These are phyloP conservation scores for Phytophthora citricola DNA, from an alignment of 352 stramenopile species.

Conservation along the genomic window DNA sequence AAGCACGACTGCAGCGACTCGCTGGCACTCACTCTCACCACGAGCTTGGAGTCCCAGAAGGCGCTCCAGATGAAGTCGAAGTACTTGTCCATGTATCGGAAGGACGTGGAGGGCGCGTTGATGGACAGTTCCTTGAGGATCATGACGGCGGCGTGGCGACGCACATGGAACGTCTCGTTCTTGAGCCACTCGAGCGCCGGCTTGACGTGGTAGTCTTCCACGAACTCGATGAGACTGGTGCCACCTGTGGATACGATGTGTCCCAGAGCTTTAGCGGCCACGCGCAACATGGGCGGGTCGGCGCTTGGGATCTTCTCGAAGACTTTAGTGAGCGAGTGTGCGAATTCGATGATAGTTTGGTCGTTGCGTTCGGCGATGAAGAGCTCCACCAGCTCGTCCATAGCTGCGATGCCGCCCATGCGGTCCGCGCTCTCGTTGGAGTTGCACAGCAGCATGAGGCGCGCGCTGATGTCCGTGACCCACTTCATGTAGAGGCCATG, in stretches of 20 bases:
- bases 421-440: constrained; percentile 76
- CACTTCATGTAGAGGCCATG: constrained; percentile 89
- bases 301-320: constrained; percentile 89
- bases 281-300: constrained; percentile 73
- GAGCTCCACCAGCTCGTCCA: constrained; percentile 90
- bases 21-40: constrained; percentile 80
- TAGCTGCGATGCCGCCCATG: constrained; percentile 87
- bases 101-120: constrained; percentile 87
- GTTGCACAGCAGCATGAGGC: constrained; percentile 88
- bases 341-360: constrained; percentile 91
- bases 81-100: constrained; percentile 90
- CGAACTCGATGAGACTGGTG: constrained; percentile 89
- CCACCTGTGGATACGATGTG: constrained; percentile 89
- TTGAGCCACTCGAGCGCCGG: constrained; percentile 89
- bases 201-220: constrained; percentile 90
- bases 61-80: constrained; percentile 92
- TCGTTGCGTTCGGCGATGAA: constrained; percentile 91
- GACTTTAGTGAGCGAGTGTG: constrained; percentile 85
- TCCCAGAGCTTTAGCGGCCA: constrained; percentile 82
- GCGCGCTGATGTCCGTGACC: constrained; percentile 83
- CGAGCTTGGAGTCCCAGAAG: constrained; percentile 85
- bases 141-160: constrained; percentile 84
- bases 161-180: constrained; percentile 91
- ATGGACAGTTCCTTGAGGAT: constrained; percentile 89
- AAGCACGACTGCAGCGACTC: constrained; percentile 89